Evolutionary conservation across 176 grass and related monocot species (phyloP).

Genomic region (Triticum turgidum): DNA sequence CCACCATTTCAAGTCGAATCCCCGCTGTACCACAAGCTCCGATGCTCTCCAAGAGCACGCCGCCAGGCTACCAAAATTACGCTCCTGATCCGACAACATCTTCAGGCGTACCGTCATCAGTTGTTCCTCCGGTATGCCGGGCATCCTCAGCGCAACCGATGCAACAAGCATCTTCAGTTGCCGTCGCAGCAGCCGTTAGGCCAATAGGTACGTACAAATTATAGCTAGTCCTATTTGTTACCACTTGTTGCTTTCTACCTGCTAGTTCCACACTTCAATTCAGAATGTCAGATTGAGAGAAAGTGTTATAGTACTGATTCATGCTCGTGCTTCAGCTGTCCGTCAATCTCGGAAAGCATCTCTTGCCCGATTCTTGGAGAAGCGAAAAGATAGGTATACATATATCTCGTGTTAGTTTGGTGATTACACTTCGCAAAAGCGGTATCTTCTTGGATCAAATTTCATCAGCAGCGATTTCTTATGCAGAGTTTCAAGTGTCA

Average conservation of each 20-base stretch:
- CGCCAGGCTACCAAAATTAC: slow-evolving; percentile 49
- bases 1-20: slow-evolving; percentile 39
- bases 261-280: not conserved
- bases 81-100: slow-evolving; percentile 10
- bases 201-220: slow-evolving; percentile 65
- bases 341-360: slow-evolving; percentile 94
- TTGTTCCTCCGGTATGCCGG: slow-evolving; percentile 32
- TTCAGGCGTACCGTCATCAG: not conserved
- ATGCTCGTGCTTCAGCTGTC: slow-evolving; percentile 55
- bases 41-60: slow-evolving; percentile 31
- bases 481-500: slow-evolving; percentile 45
- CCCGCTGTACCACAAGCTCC: slow-evolving; percentile 29
- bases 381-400: slow-evolving; percentile 73
- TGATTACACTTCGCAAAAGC: not conserved
- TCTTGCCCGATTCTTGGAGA: slow-evolving; percentile 83
- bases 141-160: slow-evolving; percentile 25
- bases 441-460: not conserved
- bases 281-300: not conserved
- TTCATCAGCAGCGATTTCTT: not conserved
- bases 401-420: not conserved
- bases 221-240: not conserved
- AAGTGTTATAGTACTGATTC: not conserved
- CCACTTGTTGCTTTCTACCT: not conserved
- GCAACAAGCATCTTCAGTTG: slow-evolving; percentile 30
- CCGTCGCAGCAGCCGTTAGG: slow-evolving; percentile 11